Conservation (phyloP, 2,329 filamentous ascomycete genomes). For the Cladophialophora chaetospira region DNA sequence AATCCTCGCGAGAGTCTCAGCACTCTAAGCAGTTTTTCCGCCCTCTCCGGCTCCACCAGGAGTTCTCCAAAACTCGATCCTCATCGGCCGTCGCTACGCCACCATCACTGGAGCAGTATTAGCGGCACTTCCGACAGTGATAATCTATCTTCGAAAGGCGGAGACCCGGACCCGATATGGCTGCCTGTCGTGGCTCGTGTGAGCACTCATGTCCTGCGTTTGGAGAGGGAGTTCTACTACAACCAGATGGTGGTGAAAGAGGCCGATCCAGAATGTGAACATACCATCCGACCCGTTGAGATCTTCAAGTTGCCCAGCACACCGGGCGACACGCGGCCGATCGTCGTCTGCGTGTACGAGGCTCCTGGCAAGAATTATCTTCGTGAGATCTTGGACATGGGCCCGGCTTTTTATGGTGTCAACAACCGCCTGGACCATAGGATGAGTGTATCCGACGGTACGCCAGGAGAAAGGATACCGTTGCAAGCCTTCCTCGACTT, state of each 20-base stretch:
- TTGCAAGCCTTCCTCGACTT: conserved; percentile 83
- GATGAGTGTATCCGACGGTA: conserved; percentile 41
- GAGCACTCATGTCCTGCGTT: conserved; percentile 76
- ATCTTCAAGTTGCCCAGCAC: conserved; percentile 70
- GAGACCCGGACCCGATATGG: conserved; percentile 47
- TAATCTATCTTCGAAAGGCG: conserved; percentile 41
- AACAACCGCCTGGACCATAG: conserved; percentile 45
- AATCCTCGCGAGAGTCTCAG: conserved; percentile 49
- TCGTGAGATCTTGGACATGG: conserved; percentile 66
- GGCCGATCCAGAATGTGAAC: conserved; percentile 70
- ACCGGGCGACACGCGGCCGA: conserved; percentile 67
- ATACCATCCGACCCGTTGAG: conserved; percentile 80
- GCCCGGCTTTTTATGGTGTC: conserved; percentile 70
- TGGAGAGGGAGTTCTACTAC: conserved; percentile 86
- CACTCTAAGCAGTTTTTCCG: conserved; percentile 39
- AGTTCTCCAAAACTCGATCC: conserved; percentile 47
- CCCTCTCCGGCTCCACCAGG: conserved; percentile 46
- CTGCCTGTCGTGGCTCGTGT: conserved; percentile 76
- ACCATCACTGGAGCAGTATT: conserved; percentile 54
- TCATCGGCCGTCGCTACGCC: conserved; percentile 42
- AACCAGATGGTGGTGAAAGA: conserved; percentile 70
- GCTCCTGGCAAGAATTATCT: conserved; percentile 75
- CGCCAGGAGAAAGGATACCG: conserved; percentile 63
- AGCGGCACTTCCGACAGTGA: conserved; percentile 51
- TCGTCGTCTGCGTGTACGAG: conserved; percentile 80